phyloP scores from a whole-genome alignment of 345 rosid species.

The Physaria fendleri region DNA sequence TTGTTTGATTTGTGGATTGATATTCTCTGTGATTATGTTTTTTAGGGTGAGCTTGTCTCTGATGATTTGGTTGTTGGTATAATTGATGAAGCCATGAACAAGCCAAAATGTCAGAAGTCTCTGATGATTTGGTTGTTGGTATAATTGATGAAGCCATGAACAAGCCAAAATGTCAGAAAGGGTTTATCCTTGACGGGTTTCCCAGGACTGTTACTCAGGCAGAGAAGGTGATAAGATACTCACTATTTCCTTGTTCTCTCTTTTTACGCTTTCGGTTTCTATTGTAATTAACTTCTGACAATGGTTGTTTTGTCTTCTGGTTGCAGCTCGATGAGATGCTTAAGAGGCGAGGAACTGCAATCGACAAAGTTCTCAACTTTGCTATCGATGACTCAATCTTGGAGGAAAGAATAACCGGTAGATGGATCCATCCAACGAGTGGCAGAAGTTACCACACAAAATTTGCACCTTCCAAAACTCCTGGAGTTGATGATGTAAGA shows the following conservation, averaged over 20 bases:
- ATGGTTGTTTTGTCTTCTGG: neutral
- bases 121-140: slow-evolving; percentile 91
- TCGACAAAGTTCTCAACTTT: slow-evolving; percentile 80
- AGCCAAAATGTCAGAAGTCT: no score
- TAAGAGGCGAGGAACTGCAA: slow-evolving; percentile 55
- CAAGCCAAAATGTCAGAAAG: slow-evolving; percentile 77
- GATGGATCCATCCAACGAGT: slow-evolving; percentile 91
- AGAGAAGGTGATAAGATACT: slow-evolving; percentile 49
- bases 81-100: no score
- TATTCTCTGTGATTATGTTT: neutral
- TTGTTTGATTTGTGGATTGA: neutral
- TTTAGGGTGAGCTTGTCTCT: slow-evolving; percentile 73
- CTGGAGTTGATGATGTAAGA: slow-evolving; percentile 76
- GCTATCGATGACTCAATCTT: slow-evolving; percentile 76
- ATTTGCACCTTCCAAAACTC: slow-evolving; percentile 66
- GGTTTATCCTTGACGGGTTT: slow-evolving; percentile 91
- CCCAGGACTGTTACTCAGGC: slow-evolving; percentile 88
- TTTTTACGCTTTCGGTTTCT: neutral
- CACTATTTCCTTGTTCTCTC: neutral
- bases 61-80: slow-evolving; percentile 33
- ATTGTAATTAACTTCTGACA: neutral
- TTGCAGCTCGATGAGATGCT: slow-evolving; percentile 90
- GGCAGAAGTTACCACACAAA: slow-evolving; percentile 86
- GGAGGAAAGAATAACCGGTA: slow-evolving; percentile 92
- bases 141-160: slow-evolving; percentile 90